Evolutionary conservation across 345 rosid genomes (phyloP).

Genomic region (Durio zibethinus): DNA sequence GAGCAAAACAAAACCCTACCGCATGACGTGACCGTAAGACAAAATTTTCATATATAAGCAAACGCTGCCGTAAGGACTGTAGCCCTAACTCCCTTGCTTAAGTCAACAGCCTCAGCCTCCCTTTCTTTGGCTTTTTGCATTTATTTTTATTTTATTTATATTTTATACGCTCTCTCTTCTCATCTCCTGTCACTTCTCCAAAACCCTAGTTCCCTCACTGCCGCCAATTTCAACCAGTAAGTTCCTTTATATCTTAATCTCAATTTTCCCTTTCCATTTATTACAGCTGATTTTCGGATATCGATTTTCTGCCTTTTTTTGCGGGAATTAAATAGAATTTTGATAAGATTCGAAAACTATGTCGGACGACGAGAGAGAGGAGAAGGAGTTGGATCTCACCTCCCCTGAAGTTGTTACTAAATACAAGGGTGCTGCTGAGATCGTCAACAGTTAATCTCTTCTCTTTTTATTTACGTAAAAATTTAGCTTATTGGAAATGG

Average conservation of each 20-base stretch:
- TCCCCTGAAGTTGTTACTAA: constrained; percentile 94
- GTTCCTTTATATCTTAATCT: background rate
- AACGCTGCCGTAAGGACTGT: background rate
- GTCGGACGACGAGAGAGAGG: constrained; percentile 98
- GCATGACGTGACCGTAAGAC: background rate
- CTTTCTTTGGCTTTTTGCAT: no score
- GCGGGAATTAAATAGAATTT: background rate
- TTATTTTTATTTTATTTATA: background rate
- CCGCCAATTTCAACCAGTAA: constrained; percentile 2
- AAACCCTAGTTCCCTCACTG: constrained; percentile 6
- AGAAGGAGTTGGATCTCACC: constrained; percentile 93
- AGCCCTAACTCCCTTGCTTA: background rate
- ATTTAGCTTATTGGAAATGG: background rate
- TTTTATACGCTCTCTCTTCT: background rate
- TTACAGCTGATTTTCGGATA: background rate
- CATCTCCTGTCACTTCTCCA: background rate
- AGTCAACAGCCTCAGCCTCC: no score
- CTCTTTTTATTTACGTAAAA: background rate
- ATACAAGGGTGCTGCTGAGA: constrained; percentile 94
- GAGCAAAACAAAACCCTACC: background rate
- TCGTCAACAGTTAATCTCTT: constrained; percentile 68
- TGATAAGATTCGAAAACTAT: constrained; percentile 37
- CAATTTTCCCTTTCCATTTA: background rate
- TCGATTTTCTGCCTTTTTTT: background rate
- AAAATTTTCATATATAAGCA: background rate